phyloP scores from a whole-genome alignment of 805 yeast genomes.

The Candida tammaniensis region DNA sequence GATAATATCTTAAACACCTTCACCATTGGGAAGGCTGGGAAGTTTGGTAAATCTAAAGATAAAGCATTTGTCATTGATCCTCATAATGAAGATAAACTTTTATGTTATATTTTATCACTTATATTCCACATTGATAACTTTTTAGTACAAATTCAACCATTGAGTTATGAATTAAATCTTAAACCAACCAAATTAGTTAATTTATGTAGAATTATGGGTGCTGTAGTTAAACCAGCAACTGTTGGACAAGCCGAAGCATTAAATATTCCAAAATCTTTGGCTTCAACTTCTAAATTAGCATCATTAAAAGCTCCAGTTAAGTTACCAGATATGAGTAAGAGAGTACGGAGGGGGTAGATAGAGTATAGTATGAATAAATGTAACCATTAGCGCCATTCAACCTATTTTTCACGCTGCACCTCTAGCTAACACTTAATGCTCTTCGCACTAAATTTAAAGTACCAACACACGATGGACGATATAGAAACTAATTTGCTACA shows the following conservation, averaged over 20 bases:
- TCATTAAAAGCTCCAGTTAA: constrained; percentile 83
- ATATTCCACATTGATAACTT: constrained; percentile 75
- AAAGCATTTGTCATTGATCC: constrained; percentile 83
- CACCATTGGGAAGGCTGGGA: constrained; percentile 62
- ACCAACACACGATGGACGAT: constrained; percentile 8
- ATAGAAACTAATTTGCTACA: constrained; percentile 34
- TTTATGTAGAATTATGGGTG: constrained; percentile 80
- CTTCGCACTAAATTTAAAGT: too few species aligned
- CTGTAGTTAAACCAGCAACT: constrained; percentile 68
- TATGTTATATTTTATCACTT: constrained; percentile 73
- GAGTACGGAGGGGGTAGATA: constrained; percentile 29
- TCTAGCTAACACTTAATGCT: too few species aligned
- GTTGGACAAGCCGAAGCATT: constrained; percentile 73
- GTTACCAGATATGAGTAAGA: constrained; percentile 76
- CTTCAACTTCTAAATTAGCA: constrained; percentile 73
- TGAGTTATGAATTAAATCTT: constrained; percentile 80
- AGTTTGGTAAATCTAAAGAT: constrained; percentile 71
- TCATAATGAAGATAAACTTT: constrained; percentile 77
- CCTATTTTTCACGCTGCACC: too few species aligned
- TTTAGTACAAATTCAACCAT: constrained; percentile 70
- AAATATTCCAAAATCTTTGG: constrained; percentile 59
- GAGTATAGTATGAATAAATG: neutral
- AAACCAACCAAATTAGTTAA: constrained; percentile 70
- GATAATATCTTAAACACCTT: constrained; percentile 73
- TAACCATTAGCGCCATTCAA: too few species aligned